phyloP scores from a whole-genome alignment of 345 rosid species.

The Mercurialis annua region DNA sequence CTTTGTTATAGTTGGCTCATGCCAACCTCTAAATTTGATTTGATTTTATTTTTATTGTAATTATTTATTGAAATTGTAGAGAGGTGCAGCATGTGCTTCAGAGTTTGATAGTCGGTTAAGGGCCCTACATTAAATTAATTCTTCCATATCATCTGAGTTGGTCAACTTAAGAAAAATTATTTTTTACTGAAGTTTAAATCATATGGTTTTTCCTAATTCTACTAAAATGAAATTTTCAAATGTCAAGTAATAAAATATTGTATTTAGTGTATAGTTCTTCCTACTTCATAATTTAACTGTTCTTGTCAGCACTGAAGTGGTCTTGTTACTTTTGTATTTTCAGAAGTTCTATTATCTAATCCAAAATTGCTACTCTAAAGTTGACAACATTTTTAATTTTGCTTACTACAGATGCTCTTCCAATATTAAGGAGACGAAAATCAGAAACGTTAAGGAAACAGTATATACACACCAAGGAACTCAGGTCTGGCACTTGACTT shows the following conservation, averaged over 20 bases:
- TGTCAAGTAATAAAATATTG: neutral
- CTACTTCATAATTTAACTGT: neutral
- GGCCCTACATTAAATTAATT: neutral
- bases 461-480: conserved; percentile 69
- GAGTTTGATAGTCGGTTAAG: neutral
- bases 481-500: conserved; percentile 47
- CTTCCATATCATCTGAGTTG: neutral
- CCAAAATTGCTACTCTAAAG: neutral
- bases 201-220: too few relatives aligned
- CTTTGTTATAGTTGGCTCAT: conserved; percentile 1
- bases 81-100: neutral
- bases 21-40: conserved; percentile 3
- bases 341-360: neutral
- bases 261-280: neutral
- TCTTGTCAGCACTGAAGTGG: conserved; percentile 1
- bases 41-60: neutral
- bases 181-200: neutral
- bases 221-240: neutral
- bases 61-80: neutral
- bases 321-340: neutral
- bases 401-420: conserved; percentile 42
- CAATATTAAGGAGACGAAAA: conserved; percentile 58
- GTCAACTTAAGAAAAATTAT: neutral
- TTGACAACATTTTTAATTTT: neutral
- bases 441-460: conserved; percentile 84